Base-by-base conservation (phyloP, 108 stramenopile species). In the Cyclotella kingstonii region DNA sequence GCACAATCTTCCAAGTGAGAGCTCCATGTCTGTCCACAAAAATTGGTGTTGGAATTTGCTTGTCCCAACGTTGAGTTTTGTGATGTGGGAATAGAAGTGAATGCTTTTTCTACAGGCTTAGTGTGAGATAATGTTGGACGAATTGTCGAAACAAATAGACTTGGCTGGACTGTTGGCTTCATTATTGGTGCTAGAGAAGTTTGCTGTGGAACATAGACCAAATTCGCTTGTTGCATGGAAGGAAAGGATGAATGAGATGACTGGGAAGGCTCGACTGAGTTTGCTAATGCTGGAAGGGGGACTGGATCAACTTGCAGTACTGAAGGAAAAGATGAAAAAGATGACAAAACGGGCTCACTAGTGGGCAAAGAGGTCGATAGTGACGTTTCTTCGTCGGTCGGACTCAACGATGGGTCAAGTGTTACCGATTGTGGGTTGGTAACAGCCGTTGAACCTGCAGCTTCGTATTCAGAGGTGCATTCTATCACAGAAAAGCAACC, bases 1-100 rank as follows among this genome's bases (percentile, higher is more conserved):
- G 14, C 59, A 28, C 68, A 69, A 41, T 63, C 50, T 44, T 60
- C 40, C 1, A 44, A 15, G 41, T 69, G 68, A 22, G 59, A 41
- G 15, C 51, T 35, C 59, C 59, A 69, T 4, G 68, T 38, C 2
- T 54, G 41, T 4, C 68, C 68, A 46, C 68, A 69, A 45, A 49
- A 69, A 44, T 54, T 53, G 30, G 57, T 44, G 42, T 47, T 68
- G 4, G 2, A 22, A 17, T 23, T 31, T 31, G 50, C 39, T 28
- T 47, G 56, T 25, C 22, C 30, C 48, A 34, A 30, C 5, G 66
- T 49, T n/a, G 58, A 28, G 23, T 10, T 28, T 9, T 14, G 21
- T 28, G 21, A 6, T 23, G 21, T 22, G 21, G 27, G 25, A 50
- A 27, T 50, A 5, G 49, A 7, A 14, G 26, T 7, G 3, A 5